These are phyloP conservation scores for Sporopachydermia lactativora DNA, from an alignment of 805 yeast species.

Conservation along the genomic window DNA sequence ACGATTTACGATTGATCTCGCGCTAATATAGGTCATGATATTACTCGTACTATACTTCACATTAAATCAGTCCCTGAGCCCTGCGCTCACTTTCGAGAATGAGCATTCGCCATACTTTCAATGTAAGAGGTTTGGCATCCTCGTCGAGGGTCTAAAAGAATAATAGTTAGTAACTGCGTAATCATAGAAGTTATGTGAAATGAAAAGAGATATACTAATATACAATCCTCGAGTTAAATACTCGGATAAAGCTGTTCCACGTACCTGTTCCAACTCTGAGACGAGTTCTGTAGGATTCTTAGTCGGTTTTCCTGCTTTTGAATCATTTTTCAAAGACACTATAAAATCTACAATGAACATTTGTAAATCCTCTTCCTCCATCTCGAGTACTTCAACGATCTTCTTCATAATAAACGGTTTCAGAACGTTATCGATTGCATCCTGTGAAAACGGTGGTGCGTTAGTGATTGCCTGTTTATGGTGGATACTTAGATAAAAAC, in stretches of 20 bases:
- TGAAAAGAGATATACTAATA: no score
- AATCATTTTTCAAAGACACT: neutral
- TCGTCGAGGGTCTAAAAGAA: slow-evolving; percentile 28
- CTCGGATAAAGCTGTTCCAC: no score
- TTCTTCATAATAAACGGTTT: slow-evolving; percentile 12
- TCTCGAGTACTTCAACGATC: slow-evolving; percentile 18
- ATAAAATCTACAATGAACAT: slow-evolving; percentile 16
- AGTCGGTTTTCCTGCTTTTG: neutral
- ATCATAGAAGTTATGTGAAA: no score
- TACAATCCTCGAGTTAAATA: no score
- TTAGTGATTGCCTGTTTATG: neutral
- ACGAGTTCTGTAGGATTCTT: neutral
- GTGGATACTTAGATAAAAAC: neutral
- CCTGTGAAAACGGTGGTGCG: neutral
- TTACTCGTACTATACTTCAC: neutral
- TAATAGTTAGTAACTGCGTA: no score
- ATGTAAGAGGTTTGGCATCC: slow-evolving; percentile 21
- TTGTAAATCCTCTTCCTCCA: slow-evolving; percentile 19
- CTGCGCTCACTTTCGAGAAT: slow-evolving; percentile 12
- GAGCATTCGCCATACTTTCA: slow-evolving; percentile 14
- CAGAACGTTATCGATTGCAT: slow-evolving; percentile 9
- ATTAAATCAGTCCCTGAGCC: neutral
- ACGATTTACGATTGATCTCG: neutral
- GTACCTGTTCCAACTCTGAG: slow-evolving; percentile 1
- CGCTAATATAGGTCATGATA: neutral